A percentile compares a stretch with the other conserved stretches of the same genome.
Conservation (phyloP, 352 stramenopile genomes). For the Phytophthora citricola region DNA sequence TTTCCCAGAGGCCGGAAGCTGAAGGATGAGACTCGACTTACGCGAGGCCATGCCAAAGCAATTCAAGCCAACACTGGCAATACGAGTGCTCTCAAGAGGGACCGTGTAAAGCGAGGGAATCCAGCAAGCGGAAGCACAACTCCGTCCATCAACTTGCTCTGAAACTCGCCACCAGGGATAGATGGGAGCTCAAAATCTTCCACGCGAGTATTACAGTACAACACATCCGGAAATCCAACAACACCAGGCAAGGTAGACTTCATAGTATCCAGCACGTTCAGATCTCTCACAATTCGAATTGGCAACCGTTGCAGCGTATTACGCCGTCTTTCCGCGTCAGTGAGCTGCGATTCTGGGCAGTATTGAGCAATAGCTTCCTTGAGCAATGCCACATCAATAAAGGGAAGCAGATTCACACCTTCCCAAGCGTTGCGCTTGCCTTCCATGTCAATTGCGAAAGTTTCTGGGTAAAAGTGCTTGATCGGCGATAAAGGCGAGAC, state of each 20-base stretch:
- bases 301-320: conserved; percentile 85
- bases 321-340: conserved; percentile 87
- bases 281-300: conserved; percentile 90
- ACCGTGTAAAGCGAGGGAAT: conserved; percentile 80
- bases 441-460: conserved; percentile 88
- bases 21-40: conserved; percentile 80
- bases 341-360: conserved; percentile 92
- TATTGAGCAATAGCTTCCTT: conserved; percentile 92
- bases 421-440: conserved; percentile 97
- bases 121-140: conserved; percentile 78
- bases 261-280: conserved; percentile 68
- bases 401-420: conserved; percentile 98
- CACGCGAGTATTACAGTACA: conserved; percentile 70
- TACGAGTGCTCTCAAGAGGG: conserved; percentile 54
- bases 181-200: conserved; percentile 59
- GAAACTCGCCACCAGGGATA: conserved; percentile 68
- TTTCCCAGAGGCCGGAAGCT: conserved; percentile 44
- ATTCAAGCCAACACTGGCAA: conserved; percentile 89
- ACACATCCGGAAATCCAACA: conserved; percentile 68
- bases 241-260: conserved; percentile 70
- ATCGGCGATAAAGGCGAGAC: conserved; percentile 94
- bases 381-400: conserved; percentile 96
- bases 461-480: conserved; percentile 94
- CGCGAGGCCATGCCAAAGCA: conserved; percentile 93
- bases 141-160: conserved; percentile 76